Conservation (phyloP, 306 rosid genomes). For the Dicorynia guianensis region DNA sequence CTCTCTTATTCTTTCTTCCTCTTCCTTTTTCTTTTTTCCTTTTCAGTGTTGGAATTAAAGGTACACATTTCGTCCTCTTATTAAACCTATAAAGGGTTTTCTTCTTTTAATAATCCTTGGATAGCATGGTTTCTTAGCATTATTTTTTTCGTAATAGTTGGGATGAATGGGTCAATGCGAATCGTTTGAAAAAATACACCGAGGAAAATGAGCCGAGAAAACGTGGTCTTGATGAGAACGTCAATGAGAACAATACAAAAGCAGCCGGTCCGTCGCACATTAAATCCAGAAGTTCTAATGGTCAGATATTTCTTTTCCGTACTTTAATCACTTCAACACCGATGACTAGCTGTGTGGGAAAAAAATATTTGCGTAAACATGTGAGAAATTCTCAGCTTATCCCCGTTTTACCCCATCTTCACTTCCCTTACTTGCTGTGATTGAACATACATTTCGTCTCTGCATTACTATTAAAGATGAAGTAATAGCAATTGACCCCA, state of each 20-base stretch:
- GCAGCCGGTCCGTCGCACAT: slow-evolving; percentile 42
- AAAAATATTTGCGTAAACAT: neutral
- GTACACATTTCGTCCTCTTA: slow-evolving; percentile 49
- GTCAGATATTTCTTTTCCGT: slow-evolving; percentile 48
- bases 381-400: neutral
- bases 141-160: slow-evolving; percentile 62
- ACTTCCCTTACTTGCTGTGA: slow-evolving; percentile 12
- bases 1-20: neutral
- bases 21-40: slow-evolving; percentile 1
- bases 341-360: neutral
- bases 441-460: neutral
- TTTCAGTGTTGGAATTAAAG: slow-evolving; percentile 93
- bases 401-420: neutral
- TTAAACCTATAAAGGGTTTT: slow-evolving; percentile 9
- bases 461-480: slow-evolving; percentile 14
- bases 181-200: slow-evolving; percentile 70
- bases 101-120: neutral
- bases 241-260: slow-evolving; percentile 54
- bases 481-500: neutral
- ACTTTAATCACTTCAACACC: slow-evolving; percentile 11
- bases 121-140: slow-evolving; percentile 20
- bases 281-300: slow-evolving; percentile 53
- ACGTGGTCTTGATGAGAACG: slow-evolving; percentile 42
- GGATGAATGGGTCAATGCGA: slow-evolving; percentile 88
- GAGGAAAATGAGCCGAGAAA: slow-evolving; percentile 64